Conservation (phyloP, 2,329 filamentous ascomycete species). For the Xylariaceae sp. region DNA sequence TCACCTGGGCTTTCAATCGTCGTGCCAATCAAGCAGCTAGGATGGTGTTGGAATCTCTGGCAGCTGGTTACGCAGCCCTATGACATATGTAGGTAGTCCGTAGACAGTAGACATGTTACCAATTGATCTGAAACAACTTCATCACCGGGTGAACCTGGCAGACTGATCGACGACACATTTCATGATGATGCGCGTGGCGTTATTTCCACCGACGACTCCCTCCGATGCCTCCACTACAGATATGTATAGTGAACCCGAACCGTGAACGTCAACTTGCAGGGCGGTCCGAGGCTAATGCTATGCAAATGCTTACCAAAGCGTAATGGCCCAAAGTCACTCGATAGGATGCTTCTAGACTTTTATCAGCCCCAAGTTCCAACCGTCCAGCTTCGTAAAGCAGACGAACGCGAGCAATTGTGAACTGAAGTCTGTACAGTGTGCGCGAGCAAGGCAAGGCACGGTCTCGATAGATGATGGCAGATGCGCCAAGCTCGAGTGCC, state of each 20-base stretch:
- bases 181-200: neutral
- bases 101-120: neutral
- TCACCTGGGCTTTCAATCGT: too few relatives aligned
- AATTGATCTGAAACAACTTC: constrained; percentile 10
- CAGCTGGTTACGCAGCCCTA: too few relatives aligned
- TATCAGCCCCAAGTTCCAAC: neutral
- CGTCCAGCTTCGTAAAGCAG: too few relatives aligned
- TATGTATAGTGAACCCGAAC: too few relatives aligned
- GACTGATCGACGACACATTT: constrained; percentile 10
- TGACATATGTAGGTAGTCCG: too few relatives aligned
- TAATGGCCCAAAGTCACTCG: neutral
- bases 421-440: neutral
- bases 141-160: constrained; percentile 9
- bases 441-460: too few relatives aligned
- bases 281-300: neutral
- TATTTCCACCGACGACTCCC: neutral
- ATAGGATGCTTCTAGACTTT: neutral
- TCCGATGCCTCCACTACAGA: neutral
- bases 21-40: too few relatives aligned
- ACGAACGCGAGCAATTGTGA: neutral
- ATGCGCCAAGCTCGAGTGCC: too few relatives aligned
- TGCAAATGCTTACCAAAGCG: neutral
- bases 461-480: too few relatives aligned
- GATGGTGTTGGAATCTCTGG: too few relatives aligned
- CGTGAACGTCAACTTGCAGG: neutral